Conservation (phyloP, 306 rosid genomes). For the Cicer judaicum region DNA sequence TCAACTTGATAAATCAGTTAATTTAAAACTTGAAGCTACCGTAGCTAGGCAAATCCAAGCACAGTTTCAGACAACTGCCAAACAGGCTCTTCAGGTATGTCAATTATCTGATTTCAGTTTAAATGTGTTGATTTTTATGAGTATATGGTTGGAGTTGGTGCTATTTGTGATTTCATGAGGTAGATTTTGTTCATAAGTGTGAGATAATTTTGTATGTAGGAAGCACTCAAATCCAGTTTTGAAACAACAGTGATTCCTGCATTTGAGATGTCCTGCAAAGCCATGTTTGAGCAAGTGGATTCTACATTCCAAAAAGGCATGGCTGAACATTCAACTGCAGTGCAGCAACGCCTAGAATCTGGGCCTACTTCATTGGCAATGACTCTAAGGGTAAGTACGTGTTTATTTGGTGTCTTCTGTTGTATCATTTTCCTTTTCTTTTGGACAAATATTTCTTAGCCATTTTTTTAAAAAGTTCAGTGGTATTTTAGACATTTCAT, state of each 20-base stretch:
- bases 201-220: constrained; percentile 57
- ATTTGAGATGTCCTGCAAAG: constrained; percentile 90
- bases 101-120: constrained; percentile 34
- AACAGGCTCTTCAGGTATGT: constrained; percentile 92
- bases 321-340: constrained; percentile 76
- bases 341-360: constrained; percentile 85
- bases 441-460: constrained; percentile 1
- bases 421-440: constrained; percentile 27
- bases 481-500: constrained; percentile 13
- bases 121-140: constrained; percentile 6
- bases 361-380: constrained; percentile 78
- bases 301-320: constrained; percentile 94
- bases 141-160: constrained; percentile 9
- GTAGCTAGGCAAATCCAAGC: constrained; percentile 98
- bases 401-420: constrained; percentile 23
- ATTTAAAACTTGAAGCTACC: constrained; percentile 85
- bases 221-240: constrained; percentile 77
- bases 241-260: constrained; percentile 85
- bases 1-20: constrained; percentile 91
- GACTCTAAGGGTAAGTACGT: constrained; percentile 73
- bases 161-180: constrained; percentile 23
- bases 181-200: constrained; percentile 29
- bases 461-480: background rate
- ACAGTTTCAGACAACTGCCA: constrained; percentile 96
- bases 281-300: constrained; percentile 98